Evolutionary conservation across 108 stramenopile genomes (phyloP), one percentile per base, ranked within the genome.

Genomic region (Nitzschia sp.): DNA sequence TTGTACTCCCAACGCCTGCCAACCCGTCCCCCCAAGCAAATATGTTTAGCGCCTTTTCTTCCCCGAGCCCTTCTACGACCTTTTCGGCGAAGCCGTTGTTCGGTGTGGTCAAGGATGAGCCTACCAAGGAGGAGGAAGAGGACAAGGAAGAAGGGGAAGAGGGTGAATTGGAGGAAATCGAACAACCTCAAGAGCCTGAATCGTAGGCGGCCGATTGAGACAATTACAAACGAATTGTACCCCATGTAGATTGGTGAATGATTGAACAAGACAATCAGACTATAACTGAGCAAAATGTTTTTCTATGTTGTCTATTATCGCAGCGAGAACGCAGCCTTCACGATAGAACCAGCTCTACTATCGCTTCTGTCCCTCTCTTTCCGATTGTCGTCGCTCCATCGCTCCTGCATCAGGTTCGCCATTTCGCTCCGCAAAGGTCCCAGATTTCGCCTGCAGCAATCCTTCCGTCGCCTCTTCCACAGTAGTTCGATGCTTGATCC

Each of bases 401-500:
- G 62, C 70, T 46, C 75, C 76, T 30, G 93, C 93, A 79, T 94
- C 70, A 23, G 93, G 93, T 57, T 91, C 87, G 0, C 93, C 93
- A 31, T 1, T 21, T 34, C 72, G 71, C 9, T 23, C 74, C 27
- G 36, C 55, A 75, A 94, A 94, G 21, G 46, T 33, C 8, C 88
- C 88, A n/a, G 58, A 32, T 33, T 28, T 58, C 17, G 85, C 82
- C 42, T 80, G 59, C 18, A 46, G 26, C 11, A 94, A 47, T 23
- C 75, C 90, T 21, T 69, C 56, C 17, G 62, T 56, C 19, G 93
- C 90, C 54, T 88, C 85, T 30, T 86, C 85, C 18, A 19, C 29
- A 0, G 78, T 70, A 15, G 89, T 66, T 28, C 86, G 70, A 79
- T 94, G 93, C 49, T 94, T 94, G 28, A 77, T 80, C 93, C 93